Base-by-base conservation (phyloP, 768 basidiomycete species). In the Rhizopogon vinicolor region DNA sequence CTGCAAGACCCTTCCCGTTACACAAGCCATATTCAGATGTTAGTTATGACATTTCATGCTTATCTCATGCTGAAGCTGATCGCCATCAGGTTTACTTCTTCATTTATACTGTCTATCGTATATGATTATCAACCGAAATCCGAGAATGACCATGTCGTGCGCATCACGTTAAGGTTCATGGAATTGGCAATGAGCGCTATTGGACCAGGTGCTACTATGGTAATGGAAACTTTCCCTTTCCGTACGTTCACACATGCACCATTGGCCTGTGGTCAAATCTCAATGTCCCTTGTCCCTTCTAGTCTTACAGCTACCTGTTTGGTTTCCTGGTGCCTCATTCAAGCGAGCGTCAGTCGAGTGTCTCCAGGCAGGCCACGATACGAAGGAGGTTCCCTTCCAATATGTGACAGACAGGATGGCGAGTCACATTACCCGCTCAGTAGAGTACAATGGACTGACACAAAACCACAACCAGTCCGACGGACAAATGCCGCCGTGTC, bases 321-420 rank as follows among this genome's bases (percentile, higher is more conserved):
- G 73, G 74, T 61, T 74, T 46, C 74, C 75, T 16, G 71, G 72
- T 16, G 72, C 71, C 19, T 43, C 52, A 12, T 72, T 76, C 54
- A 69, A 67, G 53, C 61, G 62, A 42, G 25, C 28, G 8, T 72
- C 72, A 7, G 57, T 53, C 31, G 50, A 51, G 13, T 66, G 64
- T 62, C 59, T 65, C 3, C 52, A 65, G 48, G 53, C 53, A 10
- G 53, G 65, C 12, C 48, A 56, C 5, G 61, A 56, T 7, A 45
- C 69, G 22, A 59, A 62, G 8, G 66, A 73, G 37, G 51, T 57
- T 16, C 70, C 71, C 7, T 74, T 72, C 48, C 49, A 68, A 8
- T 51, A 42, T 37, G 61, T 66, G n/a, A 69, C 71, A 52, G 46
- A 59, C 54, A 25, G 51, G 6, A 65, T 70, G 12, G 73, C 72